These are phyloP conservation scores for Penicillium sp. DNA, from an alignment of 2,329 filamentous ascomycete species.

Conservation along the genomic window DNA sequence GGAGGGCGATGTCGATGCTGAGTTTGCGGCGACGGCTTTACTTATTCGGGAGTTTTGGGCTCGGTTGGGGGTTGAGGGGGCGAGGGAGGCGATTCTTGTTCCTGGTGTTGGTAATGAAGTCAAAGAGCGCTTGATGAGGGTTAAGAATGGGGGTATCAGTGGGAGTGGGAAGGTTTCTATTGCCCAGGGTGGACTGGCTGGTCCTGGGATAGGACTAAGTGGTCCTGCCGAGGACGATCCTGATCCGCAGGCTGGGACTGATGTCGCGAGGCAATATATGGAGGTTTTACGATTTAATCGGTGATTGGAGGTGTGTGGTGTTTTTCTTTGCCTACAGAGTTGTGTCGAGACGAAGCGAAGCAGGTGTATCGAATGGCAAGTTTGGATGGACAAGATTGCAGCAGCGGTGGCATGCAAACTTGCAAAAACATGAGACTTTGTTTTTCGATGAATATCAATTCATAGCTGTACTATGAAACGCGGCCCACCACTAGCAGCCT, in stretches of 20 bases:
- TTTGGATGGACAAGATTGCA: neutral
- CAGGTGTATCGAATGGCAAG: neutral
- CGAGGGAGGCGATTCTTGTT: constrained; percentile 46
- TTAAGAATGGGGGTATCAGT: constrained; percentile 25
- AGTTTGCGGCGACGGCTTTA: constrained; percentile 37
- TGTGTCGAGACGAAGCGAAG: too few relatives aligned
- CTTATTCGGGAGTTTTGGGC: constrained; percentile 50
- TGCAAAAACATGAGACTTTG: neutral
- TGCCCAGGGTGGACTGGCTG: constrained; percentile 5
- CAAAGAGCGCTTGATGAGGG: constrained; percentile 33
- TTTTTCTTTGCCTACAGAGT: neutral
- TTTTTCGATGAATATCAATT: constrained; percentile 9
- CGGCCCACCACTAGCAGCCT: constrained; percentile 14
- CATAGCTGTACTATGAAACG: constrained; percentile 18
- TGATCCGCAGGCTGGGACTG: constrained; percentile 41
- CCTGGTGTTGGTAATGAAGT: constrained; percentile 45
- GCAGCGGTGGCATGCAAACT: neutral
- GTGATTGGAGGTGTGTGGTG: constrained; percentile 15
- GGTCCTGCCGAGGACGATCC: constrained; percentile 33
- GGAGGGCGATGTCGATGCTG: constrained; percentile 44
- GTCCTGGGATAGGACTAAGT: constrained; percentile 10
- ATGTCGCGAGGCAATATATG: constrained; percentile 51
- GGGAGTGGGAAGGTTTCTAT: too few relatives aligned
- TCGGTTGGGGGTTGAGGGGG: constrained; percentile 41
- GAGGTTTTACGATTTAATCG: constrained; percentile 50